Conservation (phyloP, 352 stramenopile genomes). For the Globisporangium lucens region DNA sequence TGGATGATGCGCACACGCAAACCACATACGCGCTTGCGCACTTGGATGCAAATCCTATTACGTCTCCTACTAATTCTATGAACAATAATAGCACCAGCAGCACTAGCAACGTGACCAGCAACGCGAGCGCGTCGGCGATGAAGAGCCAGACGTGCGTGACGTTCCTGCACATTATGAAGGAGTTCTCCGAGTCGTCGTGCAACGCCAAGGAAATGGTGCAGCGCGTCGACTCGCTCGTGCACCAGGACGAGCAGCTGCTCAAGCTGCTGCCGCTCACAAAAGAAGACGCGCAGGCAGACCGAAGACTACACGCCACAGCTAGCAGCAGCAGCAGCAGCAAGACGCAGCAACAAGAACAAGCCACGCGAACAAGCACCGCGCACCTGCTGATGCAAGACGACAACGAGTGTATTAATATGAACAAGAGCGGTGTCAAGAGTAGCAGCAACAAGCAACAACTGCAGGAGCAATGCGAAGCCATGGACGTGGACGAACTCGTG, state of each 20-base stretch:
- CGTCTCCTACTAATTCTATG: not conserved
- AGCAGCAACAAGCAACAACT: not conserved
- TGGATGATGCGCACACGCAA: not conserved
- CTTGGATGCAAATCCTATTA: not conserved
- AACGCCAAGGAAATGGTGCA: conserved; percentile 58
- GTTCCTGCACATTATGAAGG: conserved; percentile 77
- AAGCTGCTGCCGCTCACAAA: conserved; percentile 44
- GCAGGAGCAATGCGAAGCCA: conserved; percentile 4
- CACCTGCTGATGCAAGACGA: not conserved
- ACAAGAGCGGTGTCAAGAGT: conserved; percentile 9
- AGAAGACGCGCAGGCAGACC: conserved; percentile 11
- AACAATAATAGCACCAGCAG: not conserved
- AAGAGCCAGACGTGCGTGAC: conserved; percentile 55
- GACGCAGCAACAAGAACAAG: conserved; percentile 9
- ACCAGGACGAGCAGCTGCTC: conserved; percentile 55
- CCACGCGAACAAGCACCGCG: conserved; percentile 8
- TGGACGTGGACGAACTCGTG: conserved; percentile 18
- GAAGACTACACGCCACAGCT: conserved; percentile 23
- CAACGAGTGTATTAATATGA: conserved; percentile 20
- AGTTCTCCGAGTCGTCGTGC: conserved; percentile 67
- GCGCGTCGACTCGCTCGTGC: conserved; percentile 63
- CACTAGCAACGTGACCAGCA: not conserved
- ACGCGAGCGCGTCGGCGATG: conserved; percentile 23
- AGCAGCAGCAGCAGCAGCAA: conserved; percentile 19
- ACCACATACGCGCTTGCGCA: not conserved